These are phyloP conservation scores for Apiotrichum domesticum DNA, from an alignment of 1,284 basidiomycete genomes.

Conservation along the genomic window DNA sequence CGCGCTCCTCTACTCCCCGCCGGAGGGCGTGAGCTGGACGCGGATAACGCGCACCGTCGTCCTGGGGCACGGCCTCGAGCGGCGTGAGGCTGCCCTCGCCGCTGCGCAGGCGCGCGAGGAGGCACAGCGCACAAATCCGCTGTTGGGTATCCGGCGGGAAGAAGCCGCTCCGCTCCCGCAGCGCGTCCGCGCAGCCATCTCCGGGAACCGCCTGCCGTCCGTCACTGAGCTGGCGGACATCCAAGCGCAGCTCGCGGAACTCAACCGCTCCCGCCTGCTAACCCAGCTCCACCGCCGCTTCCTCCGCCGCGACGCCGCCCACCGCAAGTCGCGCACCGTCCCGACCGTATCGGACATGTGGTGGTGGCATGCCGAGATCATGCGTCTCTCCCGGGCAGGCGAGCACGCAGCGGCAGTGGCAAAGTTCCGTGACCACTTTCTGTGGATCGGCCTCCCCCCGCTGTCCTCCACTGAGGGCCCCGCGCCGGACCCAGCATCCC, in stretches of 20 bases:
- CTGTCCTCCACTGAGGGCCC: not conserved
- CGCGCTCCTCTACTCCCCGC: conserved; percentile 17
- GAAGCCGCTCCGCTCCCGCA: not conserved
- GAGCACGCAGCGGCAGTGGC: conserved; percentile 20
- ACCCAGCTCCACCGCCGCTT: conserved; percentile 15
- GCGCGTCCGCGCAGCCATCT: not conserved
- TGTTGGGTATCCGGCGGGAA: not conserved
- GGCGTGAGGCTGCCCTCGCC: not conserved
- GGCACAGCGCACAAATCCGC: not conserved
- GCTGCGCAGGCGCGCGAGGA: not conserved
- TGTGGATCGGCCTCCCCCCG: conserved; percentile 32
- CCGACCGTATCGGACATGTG: conserved; percentile 10
- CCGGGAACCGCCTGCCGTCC: not conserved
- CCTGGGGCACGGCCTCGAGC: conserved; percentile 1
- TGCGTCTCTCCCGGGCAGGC: conserved; percentile 16
- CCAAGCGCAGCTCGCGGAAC: conserved; percentile 13
- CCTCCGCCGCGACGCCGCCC: not conserved
- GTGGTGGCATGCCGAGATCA: conserved; percentile 32
- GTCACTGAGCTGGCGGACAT: not conserved
- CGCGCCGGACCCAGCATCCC: not conserved
- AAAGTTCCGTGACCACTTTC: conserved; percentile 22
- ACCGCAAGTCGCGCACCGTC: conserved; percentile 1
- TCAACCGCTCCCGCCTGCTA: conserved; percentile 8
- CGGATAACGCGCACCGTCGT: conserved; percentile 15
- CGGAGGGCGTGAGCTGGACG: conserved; percentile 15